Conservation (phyloP, 1,284 basidiomycete genomes). For the Coniophora puteana region DNA sequence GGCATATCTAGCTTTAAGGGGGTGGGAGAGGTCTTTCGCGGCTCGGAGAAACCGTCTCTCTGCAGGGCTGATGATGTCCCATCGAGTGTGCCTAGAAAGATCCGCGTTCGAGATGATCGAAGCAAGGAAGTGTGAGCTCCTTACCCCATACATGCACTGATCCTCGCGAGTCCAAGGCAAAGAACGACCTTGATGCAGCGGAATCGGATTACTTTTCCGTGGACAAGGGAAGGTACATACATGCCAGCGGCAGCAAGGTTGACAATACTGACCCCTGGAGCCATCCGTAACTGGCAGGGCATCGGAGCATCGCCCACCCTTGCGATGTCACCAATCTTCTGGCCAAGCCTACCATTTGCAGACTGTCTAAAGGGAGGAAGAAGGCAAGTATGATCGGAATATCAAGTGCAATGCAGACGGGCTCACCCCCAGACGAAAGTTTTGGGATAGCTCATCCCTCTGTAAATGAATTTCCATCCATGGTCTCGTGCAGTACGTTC, state of each 20-base stretch:
- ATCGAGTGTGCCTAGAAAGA: constrained; percentile 54
- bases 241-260: constrained; percentile 77
- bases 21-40: constrained; percentile 42
- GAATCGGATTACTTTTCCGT: constrained; percentile 5
- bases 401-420: constrained; percentile 2
- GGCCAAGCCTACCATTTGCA: constrained; percentile 58
- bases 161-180: constrained; percentile 74
- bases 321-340: constrained; percentile 33
- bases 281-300: constrained; percentile 55
- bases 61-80: constrained; percentile 39
- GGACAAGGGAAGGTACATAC: constrained; percentile 36
- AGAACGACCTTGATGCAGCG: constrained; percentile 61
- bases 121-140: constrained; percentile 10
- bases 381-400: not conserved
- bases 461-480: constrained; percentile 81
- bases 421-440: constrained; percentile 82
- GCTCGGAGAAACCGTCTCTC: constrained; percentile 54
- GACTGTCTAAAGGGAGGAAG: constrained; percentile 41
- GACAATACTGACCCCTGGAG: constrained; percentile 60
- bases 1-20: constrained; percentile 61
- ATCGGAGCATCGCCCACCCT: constrained; percentile 47
- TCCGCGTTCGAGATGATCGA: constrained; percentile 7
- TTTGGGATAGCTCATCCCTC: constrained; percentile 53
- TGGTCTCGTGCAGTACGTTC: constrained; percentile 63
- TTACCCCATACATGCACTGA: constrained; percentile 81